Evolutionary conservation across 805 yeast species (phyloP), one percentile per base, ranked within the genome.

Genomic region (Wickerhamiella spandovensis): DNA sequence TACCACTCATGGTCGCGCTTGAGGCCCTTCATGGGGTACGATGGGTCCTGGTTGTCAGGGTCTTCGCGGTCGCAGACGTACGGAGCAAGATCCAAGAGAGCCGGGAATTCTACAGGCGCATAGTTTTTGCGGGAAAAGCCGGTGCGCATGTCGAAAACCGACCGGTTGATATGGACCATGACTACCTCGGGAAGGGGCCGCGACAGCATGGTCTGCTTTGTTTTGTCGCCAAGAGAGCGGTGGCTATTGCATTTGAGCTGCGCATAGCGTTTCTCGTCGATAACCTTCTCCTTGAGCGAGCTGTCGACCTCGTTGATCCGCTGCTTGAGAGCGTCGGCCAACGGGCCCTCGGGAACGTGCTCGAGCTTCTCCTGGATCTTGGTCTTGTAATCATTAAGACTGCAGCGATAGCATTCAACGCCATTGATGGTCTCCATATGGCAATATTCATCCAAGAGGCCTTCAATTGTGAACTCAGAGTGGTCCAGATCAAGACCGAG

Each of bases 391-490:
- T 57, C 61, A 13, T 54, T 64, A 56, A 90, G 71, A 2, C 94
- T 90, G 70, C 97, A 90, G 59, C 97, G 74, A 61, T 89, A 87
- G 70, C 98, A 90, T 65, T 88, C 90, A 37, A 90, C 98, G 44
- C 88, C 95, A 56, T 86, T 89, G 52, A 90, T 88, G 21, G 84
- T 77, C 62, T 90, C 98, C 39, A 89, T 85, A 51, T 77, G 58
- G 41, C 64, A 59, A 55, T 65, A 66, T 30, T 59, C 63, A 9
- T 49, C 50, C 6, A 66, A 54, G 30, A 67, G 58, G 6, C 55
- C 57, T 7, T 58, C 52, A 7, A 66, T 51, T 17, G 54, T 25
- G 45, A 53, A 32, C 44, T 46, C 46, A 21, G 39, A 18, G 42
- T 49, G 48, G 35, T 47, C 28, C 13, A 48, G 48, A 45, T 54